Percentiles rank a stretch among this genome's conserved stretches.
Conservation (phyloP, 768 basidiomycete genomes). For the Suillus tomentosus region DNA sequence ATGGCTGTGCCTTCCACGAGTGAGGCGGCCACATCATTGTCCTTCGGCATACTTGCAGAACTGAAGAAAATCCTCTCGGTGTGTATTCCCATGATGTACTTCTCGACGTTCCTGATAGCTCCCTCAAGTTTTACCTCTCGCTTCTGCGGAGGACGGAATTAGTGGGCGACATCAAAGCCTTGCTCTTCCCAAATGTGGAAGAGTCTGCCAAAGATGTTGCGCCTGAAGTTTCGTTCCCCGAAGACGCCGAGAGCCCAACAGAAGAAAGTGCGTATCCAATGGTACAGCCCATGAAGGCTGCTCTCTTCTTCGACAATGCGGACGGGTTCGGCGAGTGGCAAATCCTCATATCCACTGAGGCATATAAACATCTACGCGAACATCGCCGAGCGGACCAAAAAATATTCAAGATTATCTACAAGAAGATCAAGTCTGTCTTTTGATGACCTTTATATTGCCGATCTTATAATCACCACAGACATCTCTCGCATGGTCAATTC, state of each 20-base stretch:
- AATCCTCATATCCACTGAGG: conserved; percentile 55
- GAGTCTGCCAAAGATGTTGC: not conserved
- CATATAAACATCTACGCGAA: conserved; percentile 52
- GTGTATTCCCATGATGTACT: conserved; percentile 4
- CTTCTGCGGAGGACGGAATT: conserved; percentile 22
- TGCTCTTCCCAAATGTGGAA: conserved; percentile 6
- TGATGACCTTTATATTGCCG: not conserved
- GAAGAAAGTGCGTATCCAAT: conserved; percentile 39
- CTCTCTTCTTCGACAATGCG: conserved; percentile 58
- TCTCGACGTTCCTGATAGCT: not conserved
- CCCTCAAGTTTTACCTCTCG: conserved; percentile 27
- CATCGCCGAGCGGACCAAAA: conserved; percentile 45
- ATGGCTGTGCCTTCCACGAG: conserved; percentile 26
- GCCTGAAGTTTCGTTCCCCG: not conserved
- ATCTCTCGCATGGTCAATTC: conserved; percentile 70
- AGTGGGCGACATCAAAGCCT: conserved; percentile 8
- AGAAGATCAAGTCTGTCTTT: conserved; percentile 63
- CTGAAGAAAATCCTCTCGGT: conserved; percentile 36
- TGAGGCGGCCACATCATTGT: conserved; percentile 21
- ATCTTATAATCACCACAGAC: conserved; percentile 38
- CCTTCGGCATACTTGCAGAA: conserved; percentile 20
- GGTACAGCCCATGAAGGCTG: conserved; percentile 61
- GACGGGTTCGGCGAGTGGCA: conserved; percentile 67
- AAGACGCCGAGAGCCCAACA: not conserved
- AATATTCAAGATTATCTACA: conserved; percentile 55